Evolutionary conservation across 140 eudicot species (phyloP).

Genomic region (Cichorium intybus): DNA sequence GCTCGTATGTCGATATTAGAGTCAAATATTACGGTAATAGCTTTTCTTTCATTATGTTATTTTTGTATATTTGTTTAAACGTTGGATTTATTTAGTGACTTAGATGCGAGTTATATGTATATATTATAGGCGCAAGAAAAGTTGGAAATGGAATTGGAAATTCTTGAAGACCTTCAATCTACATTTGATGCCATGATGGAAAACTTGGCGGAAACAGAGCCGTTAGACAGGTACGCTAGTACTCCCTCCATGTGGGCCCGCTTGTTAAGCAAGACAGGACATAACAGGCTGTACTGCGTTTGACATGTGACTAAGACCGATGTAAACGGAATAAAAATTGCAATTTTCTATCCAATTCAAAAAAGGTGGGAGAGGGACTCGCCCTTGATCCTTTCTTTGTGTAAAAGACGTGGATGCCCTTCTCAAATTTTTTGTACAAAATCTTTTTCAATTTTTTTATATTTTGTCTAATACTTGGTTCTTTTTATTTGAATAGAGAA

Average conservation of each 20-base stretch:
- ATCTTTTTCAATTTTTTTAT: too few species aligned
- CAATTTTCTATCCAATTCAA: too few species aligned
- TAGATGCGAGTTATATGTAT: not conserved
- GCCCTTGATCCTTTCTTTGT: not conserved
- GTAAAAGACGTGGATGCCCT: too few species aligned
- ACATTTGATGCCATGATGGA: constrained; percentile 70
- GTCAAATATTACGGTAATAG: constrained; percentile 42
- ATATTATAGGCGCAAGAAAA: constrained; percentile 46
- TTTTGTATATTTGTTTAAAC: constrained; percentile 6
- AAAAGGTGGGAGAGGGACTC: not conserved
- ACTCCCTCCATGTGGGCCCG: not conserved
- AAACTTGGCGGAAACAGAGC: constrained; percentile 37
- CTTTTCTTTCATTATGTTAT: not conserved
- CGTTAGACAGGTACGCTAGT: constrained; percentile 45
- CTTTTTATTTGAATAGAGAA: constrained; percentile 29
- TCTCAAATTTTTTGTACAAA: too few species aligned
- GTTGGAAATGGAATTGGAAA: constrained; percentile 55
- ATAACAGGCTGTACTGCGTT: not conserved
- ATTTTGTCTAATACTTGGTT: too few species aligned
- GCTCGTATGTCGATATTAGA: constrained; percentile 33
- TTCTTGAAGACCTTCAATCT: constrained; percentile 55
- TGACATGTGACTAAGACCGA: not conserved
- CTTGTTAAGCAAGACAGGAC: not conserved
- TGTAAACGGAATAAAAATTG: not conserved
- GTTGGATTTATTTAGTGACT: not conserved